phyloP scores from a whole-genome alignment of 1,284 basidiomycete genomes.

The Sanghuangporus baumii region DNA sequence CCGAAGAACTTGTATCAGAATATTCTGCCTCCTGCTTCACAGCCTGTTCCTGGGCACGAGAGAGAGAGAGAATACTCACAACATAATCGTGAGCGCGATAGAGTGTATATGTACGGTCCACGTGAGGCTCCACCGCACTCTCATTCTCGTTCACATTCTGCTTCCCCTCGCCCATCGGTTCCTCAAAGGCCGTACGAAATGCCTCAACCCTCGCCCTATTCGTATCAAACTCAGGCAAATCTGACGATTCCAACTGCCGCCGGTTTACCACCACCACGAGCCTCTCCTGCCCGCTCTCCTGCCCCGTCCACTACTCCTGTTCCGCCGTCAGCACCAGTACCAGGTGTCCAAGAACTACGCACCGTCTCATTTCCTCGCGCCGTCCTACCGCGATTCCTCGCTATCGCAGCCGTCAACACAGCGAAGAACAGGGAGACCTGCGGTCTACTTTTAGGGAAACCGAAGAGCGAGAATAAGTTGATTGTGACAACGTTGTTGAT shows the following conservation, averaged over 20 bases:
- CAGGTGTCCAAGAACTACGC: conserved; percentile 38
- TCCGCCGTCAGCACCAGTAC: conserved; percentile 25
- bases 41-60: conserved; percentile 15
- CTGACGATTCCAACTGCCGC: not conserved
- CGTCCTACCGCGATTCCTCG: conserved; percentile 66
- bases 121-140: conserved; percentile 10
- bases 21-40: conserved; percentile 29
- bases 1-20: conserved; percentile 27
- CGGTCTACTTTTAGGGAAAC: conserved; percentile 55
- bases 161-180: conserved; percentile 13
- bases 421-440: conserved; percentile 58
- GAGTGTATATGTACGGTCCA: conserved; percentile 17
- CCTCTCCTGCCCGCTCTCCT: conserved; percentile 19
- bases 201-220: conserved; percentile 22
- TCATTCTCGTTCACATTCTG: conserved; percentile 16
- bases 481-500: conserved; percentile 73
- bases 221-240: conserved; percentile 18
- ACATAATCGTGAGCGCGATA: not conserved
- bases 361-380: conserved; percentile 63
- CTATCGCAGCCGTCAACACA: conserved; percentile 61
- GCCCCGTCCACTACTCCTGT: conserved; percentile 12
- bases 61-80: conserved; percentile 3
- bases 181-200: conserved; percentile 20
- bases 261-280: not conserved
- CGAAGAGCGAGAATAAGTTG: conserved; percentile 47